phyloP scores from a whole-genome alignment of 441 rosid species.

The Manihot esculenta region DNA sequence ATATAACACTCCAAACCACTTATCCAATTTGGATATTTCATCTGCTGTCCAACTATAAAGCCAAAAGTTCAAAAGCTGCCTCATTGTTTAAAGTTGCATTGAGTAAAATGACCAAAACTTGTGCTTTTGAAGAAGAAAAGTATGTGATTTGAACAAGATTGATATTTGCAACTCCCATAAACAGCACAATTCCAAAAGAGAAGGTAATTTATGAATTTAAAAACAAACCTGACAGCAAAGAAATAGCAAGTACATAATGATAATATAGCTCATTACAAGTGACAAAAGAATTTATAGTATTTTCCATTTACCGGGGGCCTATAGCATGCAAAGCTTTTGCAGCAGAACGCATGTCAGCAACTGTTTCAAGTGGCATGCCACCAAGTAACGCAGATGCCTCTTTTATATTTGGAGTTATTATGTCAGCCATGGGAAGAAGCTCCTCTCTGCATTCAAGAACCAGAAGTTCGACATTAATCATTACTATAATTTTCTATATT shows the following conservation, averaged over 20 bases:
- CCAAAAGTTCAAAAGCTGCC: neutral
- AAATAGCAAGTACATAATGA: neutral
- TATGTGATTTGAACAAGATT: constrained; percentile 2
- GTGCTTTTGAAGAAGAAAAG: neutral
- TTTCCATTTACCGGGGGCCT: constrained; percentile 74
- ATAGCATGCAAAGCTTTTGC: constrained; percentile 64
- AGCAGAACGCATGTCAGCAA: constrained; percentile 77
- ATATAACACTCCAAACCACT: neutral
- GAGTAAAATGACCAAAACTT: neutral
- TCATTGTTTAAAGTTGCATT: neutral
- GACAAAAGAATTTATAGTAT: neutral
- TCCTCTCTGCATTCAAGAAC: constrained; percentile 56
- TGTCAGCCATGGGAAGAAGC: constrained; percentile 79
- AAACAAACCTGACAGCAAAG: neutral
- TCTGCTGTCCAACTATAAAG: neutral
- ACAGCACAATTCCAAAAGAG: neutral
- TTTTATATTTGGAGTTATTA: constrained; percentile 85
- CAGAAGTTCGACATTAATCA: constrained; percentile 4
- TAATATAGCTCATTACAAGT: neutral
- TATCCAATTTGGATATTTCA: neutral
- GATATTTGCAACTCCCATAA: neutral
- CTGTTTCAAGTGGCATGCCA: constrained; percentile 54
- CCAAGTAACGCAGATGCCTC: constrained; percentile 92
- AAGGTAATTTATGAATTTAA: neutral
- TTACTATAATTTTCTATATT: neutral